Base-by-base conservation (phyloP, 2,329 filamentous ascomycete genomes). In the Periconia macrospinosa region DNA sequence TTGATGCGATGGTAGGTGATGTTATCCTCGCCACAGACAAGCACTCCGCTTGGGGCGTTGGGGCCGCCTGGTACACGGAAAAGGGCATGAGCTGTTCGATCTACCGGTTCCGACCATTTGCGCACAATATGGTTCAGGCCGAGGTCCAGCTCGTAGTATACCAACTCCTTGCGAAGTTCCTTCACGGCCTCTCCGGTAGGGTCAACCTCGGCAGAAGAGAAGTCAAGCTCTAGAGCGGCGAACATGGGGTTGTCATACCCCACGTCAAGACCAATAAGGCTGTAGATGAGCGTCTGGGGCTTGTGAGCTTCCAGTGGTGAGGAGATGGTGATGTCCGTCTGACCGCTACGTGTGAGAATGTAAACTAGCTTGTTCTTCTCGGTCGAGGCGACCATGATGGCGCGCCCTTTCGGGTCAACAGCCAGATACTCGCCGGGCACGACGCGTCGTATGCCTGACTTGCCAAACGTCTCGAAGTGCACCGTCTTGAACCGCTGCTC, bases 291-390 rank as follows among this genome's bases (percentile, higher is more conserved):
- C 1, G 93, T 93, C 56, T 93, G 91, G 13, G 91, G 86, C 74
- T 94, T 96, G 76, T 99, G 93, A 1, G 94, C 95, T 76, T 99
- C 95, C 17, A 99, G 83, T 0, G 94, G 94, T 14, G 94, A 99
- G 6, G 94, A 99, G 47, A 99, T 99, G 41, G 92, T 95, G 66
- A 99, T 85, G 74, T 96, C 91, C 17, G 92, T 92, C 75, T 97
- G 91, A 2, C 92, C 85, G 76, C 96, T 96, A 61, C 95, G 88
- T 75, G 97, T 97, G 63, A 99, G 82, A 67, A 99, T 93, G 76
- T 99, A 99, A 63, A 99, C 94, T 52, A 99, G 88, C 79, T 99
- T 99, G 79, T 97, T 99, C 83, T 99, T 99, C 78, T 99, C 95
- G 51, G 93, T 83, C 6, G 92, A 93, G 10, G 94, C 92, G 57